Percentiles rank a stretch among this genome's conserved stretches.
phyloP scores from a whole-genome alignment of 1,284 basidiomycete genomes.

The Cryptococcus sp. region DNA sequence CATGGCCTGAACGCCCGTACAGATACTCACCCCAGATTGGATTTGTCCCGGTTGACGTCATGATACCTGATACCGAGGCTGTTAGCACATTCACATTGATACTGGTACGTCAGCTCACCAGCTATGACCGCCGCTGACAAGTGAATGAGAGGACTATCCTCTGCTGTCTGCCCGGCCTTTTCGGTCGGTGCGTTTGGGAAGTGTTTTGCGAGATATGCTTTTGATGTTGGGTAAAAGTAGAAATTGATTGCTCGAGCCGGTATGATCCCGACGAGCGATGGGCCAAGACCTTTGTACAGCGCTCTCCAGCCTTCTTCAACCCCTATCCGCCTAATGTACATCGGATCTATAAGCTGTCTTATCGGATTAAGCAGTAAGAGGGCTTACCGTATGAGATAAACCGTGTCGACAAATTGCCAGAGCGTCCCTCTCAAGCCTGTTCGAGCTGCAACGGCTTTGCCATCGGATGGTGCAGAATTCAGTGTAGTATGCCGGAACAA shows the following conservation, averaged over 20 bases:
- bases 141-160: slow-evolving; percentile 83
- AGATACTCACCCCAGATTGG: slow-evolving; percentile 74
- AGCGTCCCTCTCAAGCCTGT: slow-evolving; percentile 62
- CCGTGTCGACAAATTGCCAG: slow-evolving; percentile 94
- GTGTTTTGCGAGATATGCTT: slow-evolving; percentile 77
- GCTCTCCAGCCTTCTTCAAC: slow-evolving; percentile 87
- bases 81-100: slow-evolving; percentile 1
- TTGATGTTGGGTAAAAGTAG: slow-evolving; percentile 97
- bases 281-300: slow-evolving; percentile 91
- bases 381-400: slow-evolving; percentile 77
- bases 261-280: slow-evolving; percentile 90
- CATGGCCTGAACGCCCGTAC: neutral
- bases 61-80: slow-evolving; percentile 59
- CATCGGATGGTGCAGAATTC: slow-evolving; percentile 16
- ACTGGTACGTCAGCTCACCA: slow-evolving; percentile 35
- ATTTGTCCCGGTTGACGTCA: slow-evolving; percentile 88
- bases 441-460: slow-evolving; percentile 18
- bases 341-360: neutral
- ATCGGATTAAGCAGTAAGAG: neutral
- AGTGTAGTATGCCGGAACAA: slow-evolving; percentile 63
- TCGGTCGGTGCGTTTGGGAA: slow-evolving; percentile 58
- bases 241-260: slow-evolving; percentile 96
- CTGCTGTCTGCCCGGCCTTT: slow-evolving; percentile 63
- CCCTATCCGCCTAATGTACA: slow-evolving; percentile 72
- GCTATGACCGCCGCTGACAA: slow-evolving; percentile 82